Evolutionary conservation across 805 yeast genomes (phyloP), one percentile per base, ranked within the genome.

Genomic region (Spathaspora hagerdaliae): DNA sequence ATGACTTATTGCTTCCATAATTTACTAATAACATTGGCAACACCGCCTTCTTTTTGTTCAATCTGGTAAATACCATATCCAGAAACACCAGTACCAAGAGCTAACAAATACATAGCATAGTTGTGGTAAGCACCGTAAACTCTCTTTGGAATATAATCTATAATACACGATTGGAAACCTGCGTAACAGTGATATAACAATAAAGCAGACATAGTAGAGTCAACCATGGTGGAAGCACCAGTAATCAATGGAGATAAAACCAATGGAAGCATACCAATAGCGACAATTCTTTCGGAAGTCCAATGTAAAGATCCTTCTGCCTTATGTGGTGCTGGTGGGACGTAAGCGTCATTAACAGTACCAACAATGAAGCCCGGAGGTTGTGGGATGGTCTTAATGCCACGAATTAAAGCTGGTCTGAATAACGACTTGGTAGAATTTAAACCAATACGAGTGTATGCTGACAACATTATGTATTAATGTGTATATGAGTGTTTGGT

Each of bases 311-410:
- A 81, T 14, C 92, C 94, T 51, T 84, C 82, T 43, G 69, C 56
- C 52, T 74, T 73, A 56, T 74, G 71, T 5, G 82, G 64, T 43
- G 72, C 67, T 31, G 88, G 87, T 10, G 78, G 75, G 14, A 81
- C 81, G 50, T 79, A 79, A 4, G 89, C 83, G 46, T 85, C 91
- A 58, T 85, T 85, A 34, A 82, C 85, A 11, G 82, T 77, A 15
- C 91, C 94, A 15, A 79, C 79, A 46, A 85, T 78, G 59, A 74
- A 67, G 14, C 92, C 92, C 36, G 88, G 86, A 11, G 91, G 91
- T 61, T 85, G 87, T 41, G 79, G 78, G 41, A 71, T 78, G 39
- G 79, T 67, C 56, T 75, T 79, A 47, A 71, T 44, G 12, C 71
- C 69, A 55, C 70, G 63, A 44, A 58, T 46, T 45, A 59, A 44